Evolutionary conservation across 2,329 filamentous ascomycete genomes (phyloP), one percentile per base, ranked within the genome.

Genomic region (Dothideomycetes sp.): DNA sequence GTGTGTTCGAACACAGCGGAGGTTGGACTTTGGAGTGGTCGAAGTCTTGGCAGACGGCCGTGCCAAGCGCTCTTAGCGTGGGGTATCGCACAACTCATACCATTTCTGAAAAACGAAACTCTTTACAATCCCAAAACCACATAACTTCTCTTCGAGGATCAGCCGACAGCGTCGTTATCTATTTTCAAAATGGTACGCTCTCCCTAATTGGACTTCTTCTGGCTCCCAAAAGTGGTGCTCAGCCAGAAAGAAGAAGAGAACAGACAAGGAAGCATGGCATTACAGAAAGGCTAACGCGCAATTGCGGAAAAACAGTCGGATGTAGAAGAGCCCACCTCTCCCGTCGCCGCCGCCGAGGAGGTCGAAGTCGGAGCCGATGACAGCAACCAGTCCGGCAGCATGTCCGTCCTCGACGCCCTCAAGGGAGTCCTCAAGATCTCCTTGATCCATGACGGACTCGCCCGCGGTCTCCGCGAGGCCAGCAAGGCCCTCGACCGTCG

Each of bases 401-500:
- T 98, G 88, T 88, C 84, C 65, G 88, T 96, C 62, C 81, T 95
- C 58, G 91, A 98, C 63, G 91, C 91, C 58, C 84, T 98, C 63
- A 98, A 98, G 80, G 91, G 91, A 68, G 91, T 95, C 54, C 79
- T 98, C 65, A 94, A 94, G 78, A 84, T 96, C 66, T 83, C 91
- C 52, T 84, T 98, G 61, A 95, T 96, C 82, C 89, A 98, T 82
- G 91, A 98, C 68, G 91, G 91, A 68, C 88, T 98, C 59, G 91
- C 91, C 65, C 88, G 91, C 61, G 91, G 91, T 73, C 86, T 98
- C 62, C 88, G 91, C 59, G 91, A 98, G 75, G 91, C 91, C 53
- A 87, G 83, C 75, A 98, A 98, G 80, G 89, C 91, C 52, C 86
- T 98, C 63, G 91, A 98, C 73, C 82, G 91, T 64, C 87, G 91